phyloP scores from a whole-genome alignment of 306 rosid species.

The Nissolia schottii region DNA sequence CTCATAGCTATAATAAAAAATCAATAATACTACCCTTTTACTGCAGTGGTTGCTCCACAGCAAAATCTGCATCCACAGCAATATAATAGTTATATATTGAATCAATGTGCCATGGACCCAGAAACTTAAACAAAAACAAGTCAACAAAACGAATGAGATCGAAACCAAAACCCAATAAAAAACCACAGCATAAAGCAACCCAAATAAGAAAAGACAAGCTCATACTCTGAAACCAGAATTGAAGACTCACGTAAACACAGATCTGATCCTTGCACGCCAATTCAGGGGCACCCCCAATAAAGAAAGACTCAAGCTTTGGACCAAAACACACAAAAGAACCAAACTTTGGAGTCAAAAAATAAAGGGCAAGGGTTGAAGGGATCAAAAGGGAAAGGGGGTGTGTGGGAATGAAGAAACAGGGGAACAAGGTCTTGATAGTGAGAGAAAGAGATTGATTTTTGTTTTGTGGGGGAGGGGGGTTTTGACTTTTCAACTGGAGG shows the following conservation, averaged over 20 bases:
- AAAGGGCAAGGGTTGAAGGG: not conserved
- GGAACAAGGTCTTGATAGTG: not conserved
- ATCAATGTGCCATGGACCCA: not conserved
- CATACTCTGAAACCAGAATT: slow-evolving; percentile 10
- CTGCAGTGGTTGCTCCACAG: slow-evolving; percentile 20
- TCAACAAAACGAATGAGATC: slow-evolving; percentile 4
- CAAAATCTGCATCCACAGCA: slow-evolving; percentile 32
- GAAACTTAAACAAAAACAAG: not conserved
- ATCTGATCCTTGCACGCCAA: slow-evolving; percentile 32
- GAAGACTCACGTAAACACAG: slow-evolving; percentile 27
- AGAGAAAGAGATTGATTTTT: not conserved
- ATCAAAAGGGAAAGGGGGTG: not conserved
- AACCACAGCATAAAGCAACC: not conserved
- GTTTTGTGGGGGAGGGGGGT: not conserved
- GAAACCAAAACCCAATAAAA: slow-evolving; percentile 1
- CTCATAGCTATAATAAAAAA: not conserved
- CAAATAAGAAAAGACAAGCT: not conserved
- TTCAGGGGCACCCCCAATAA: slow-evolving; percentile 20
- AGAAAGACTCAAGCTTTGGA: slow-evolving; percentile 9
- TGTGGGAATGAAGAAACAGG: not conserved
- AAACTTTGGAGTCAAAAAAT: not conserved
- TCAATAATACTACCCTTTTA: slow-evolving; percentile 10
- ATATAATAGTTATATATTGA: slow-evolving; percentile 1
- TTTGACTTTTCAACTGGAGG: slow-evolving; percentile 22
- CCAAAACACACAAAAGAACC: not conserved